Evolutionary conservation across 768 basidiomycete species (phyloP).

Genomic region (Lyophyllum atratum): DNA sequence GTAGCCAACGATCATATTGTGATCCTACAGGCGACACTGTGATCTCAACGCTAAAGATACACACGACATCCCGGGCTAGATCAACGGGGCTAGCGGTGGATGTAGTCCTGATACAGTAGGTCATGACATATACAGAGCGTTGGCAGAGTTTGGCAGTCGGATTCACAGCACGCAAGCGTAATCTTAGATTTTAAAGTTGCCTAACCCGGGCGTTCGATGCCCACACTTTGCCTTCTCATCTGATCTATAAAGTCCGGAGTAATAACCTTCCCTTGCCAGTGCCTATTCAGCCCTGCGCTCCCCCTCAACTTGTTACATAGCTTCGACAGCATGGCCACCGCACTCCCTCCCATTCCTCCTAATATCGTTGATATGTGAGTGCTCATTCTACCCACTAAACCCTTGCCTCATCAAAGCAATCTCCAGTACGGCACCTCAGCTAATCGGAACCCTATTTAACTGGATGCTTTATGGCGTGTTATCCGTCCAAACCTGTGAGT

Average conservation of each 20-base stretch:
- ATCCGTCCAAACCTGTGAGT: slow-evolving; percentile 11
- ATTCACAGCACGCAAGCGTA: background rate
- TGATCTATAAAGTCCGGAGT: background rate
- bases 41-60: background rate
- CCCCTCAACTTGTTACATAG: background rate
- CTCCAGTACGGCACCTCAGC: slow-evolving; percentile 7
- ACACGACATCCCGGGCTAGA: background rate
- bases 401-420: background rate
- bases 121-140: background rate
- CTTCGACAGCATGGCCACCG: background rate
- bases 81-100: background rate
- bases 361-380: slow-evolving; percentile 2
- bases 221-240: background rate
- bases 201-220: background rate
- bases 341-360: background rate
- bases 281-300: background rate
- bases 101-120: background rate
- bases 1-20: background rate
- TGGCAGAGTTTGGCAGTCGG: background rate
- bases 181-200: background rate
- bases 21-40: background rate
- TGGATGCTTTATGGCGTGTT: slow-evolving; percentile 14
- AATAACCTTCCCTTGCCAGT: background rate
- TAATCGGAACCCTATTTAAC: slow-evolving; percentile 12
- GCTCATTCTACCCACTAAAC: background rate